phyloP scores from a whole-genome alignment of 2,329 filamentous ascomycete species.

The Diaporthe citrichinensis region DNA sequence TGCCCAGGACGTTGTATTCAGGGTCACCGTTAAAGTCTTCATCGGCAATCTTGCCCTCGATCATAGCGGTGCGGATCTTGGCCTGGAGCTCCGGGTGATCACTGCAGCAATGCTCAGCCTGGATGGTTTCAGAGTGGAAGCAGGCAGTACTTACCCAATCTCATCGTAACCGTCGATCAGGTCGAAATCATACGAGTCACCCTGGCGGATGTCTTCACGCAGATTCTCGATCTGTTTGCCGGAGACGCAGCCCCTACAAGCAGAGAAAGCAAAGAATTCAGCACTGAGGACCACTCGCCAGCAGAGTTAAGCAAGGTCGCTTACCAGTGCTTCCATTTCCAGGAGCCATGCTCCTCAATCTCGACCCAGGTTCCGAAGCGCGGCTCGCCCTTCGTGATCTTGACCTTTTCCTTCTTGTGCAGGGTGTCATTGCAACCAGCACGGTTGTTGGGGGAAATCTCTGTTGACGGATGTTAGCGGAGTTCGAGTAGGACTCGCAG shows the following conservation, averaged over 20 bases:
- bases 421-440: conserved; percentile 80
- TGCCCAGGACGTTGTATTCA: conserved; percentile 79
- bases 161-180: conserved; percentile 87
- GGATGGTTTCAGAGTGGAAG: too few species aligned
- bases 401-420: conserved; percentile 79
- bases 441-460: conserved; percentile 78
- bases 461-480: conserved; percentile 59
- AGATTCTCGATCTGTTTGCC: conserved; percentile 79
- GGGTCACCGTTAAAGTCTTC: conserved; percentile 90
- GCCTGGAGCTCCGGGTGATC: conserved; percentile 74
- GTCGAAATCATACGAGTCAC: conserved; percentile 70
- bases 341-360: conserved; percentile 72
- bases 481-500: neutral
- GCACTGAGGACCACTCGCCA: neutral
- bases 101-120: conserved; percentile 47
- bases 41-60: conserved; percentile 84
- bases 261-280: neutral
- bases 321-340: conserved; percentile 90
- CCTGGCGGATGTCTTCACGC: conserved; percentile 66
- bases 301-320: conserved; percentile 44
- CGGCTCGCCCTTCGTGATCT: conserved; percentile 84
- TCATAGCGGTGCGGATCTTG: conserved; percentile 80
- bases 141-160: conserved; percentile 62
- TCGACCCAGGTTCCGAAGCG: conserved; percentile 83
- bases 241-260: conserved; percentile 87